Evolutionary conservation across 2,329 filamentous ascomycete genomes (phyloP), one percentile per base, ranked within the genome.

Genomic region (Trichoderma sp.): DNA sequence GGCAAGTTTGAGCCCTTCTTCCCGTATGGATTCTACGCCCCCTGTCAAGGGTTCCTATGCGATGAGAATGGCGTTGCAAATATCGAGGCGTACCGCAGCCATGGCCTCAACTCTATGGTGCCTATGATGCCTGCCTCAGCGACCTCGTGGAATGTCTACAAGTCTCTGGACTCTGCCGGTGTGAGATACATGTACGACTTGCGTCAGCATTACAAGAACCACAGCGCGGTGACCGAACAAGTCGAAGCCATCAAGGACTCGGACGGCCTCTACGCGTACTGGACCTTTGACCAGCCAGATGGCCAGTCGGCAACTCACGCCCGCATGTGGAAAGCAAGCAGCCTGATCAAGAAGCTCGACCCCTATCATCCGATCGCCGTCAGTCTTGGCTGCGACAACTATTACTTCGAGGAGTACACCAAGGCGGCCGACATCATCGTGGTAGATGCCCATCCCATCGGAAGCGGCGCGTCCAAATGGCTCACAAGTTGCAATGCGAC

Each of bases 361-460:
- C 85, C 85, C 0, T 90, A 89, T 76, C 88, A 90, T 77, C 87
- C 87, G 0, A 83, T 88, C 2, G 84, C 84, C 1, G 79, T 89
- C 4, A 84, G 84, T 1, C 81, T 90, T 55, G 90, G 89, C 77
- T 90, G 88, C 79, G 81, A 83, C 66, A 84, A 90, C 77, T 89
- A 87, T 77, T 84, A 88, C 77, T 90, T 87, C 74, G 76, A 77
- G 2, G 77, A 83, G 14, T 90, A 90, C 78, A 79, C 83, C 0
- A 74, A 78, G 2, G 85, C 84, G 21, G 83, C 85, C 4, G 87
- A 90, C 74, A 84, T 89, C 71, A 77, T 90, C 70, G 85, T 89
- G 80, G 82, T 83, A 34, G 87, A 90, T 72, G 82, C 83, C 0
- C 90, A 90, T 74, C 87, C 87, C 0, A 82, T 90, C 70, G 85